Percentiles rank a stretch among this genome's conserved stretches.
phyloP scores from a whole-genome alignment of 768 basidiomycete genomes.

The Rubroboletus satanas region DNA sequence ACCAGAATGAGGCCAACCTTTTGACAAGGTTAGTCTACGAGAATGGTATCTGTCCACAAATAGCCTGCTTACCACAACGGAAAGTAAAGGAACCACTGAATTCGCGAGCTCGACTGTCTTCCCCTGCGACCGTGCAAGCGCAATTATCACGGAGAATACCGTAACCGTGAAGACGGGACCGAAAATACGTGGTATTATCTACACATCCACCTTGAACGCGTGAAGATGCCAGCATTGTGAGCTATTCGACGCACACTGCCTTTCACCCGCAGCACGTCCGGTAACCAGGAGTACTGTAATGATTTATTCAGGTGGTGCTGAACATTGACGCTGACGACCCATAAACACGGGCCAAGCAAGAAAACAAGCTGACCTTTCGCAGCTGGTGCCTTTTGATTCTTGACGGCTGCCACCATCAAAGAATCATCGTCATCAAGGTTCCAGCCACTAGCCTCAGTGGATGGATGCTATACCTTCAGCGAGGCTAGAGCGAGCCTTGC shows the following conservation, averaged over 20 bases:
- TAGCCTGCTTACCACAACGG: constrained; percentile 71
- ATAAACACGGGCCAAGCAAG: background rate
- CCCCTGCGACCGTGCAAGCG: constrained; percentile 56
- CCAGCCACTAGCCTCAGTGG: background rate
- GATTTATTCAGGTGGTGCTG: background rate
- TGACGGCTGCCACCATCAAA: constrained; percentile 30
- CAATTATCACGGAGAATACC: constrained; percentile 59
- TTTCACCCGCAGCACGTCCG: constrained; percentile 80
- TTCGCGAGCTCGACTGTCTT: constrained; percentile 66
- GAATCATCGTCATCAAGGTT: background rate
- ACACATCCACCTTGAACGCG: constrained; percentile 4
- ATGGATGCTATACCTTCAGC: constrained; percentile 24
- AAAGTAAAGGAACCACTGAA: constrained; percentile 81
- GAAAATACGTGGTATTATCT: constrained; percentile 69
- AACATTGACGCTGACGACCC: background rate
- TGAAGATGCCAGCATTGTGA: background rate
- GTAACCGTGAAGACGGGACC: constrained; percentile 87
- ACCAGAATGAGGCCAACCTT: constrained; percentile 88
- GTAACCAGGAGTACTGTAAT: constrained; percentile 79
- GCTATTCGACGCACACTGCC: constrained; percentile 58
- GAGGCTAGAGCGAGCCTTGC: constrained; percentile 16
- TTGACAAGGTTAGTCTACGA: background rate
- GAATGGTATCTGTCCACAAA: background rate
- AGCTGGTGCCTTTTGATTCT: constrained; percentile 49
- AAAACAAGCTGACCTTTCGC: constrained; percentile 41